Percentiles rank a stretch among this genome's conserved stretches.
These are phyloP conservation scores for Pleurozium schreberi DNA, from an alignment of 225 moss, liverwort and hornwort species.

Conservation along the genomic window DNA sequence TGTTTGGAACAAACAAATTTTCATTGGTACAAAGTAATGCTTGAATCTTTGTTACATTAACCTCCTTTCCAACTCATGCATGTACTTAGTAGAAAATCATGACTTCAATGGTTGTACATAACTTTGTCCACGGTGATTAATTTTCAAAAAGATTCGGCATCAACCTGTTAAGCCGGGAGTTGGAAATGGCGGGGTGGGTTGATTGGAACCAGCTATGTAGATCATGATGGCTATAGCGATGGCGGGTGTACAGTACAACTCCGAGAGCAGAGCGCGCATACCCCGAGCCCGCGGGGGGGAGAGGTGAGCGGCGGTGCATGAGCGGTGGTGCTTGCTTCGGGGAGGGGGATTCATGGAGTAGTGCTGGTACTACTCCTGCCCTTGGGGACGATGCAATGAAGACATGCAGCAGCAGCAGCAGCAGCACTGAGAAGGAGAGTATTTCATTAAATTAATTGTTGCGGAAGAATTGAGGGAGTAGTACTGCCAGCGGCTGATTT, in stretches of 20 bases:
- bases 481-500: not conserved
- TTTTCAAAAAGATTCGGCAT: not conserved
- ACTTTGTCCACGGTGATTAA: not conserved
- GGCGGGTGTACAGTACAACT: conserved; percentile 11
- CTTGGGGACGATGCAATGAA: not conserved
- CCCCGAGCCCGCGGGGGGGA: not conserved
- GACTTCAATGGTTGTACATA: not conserved
- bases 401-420: not conserved
- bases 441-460: not conserved
- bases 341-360: not conserved
- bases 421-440: not conserved
- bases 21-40: not conserved
- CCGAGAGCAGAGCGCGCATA: not conserved
- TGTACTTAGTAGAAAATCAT: not conserved
- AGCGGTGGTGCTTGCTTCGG: conserved; percentile 13
- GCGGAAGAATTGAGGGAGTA: not conserved
- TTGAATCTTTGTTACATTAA: no score
- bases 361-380: not conserved
- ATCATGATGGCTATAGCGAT: not conserved
- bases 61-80: not conserved
- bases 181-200: not conserved
- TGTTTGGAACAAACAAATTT: not conserved
- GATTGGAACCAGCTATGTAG: not conserved
- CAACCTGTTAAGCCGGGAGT: not conserved
- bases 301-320: not conserved